These are phyloP conservation scores for Pseudogymnoascus sp. DNA, from an alignment of 2,329 filamentous ascomycete genomes.

Conservation along the genomic window DNA sequence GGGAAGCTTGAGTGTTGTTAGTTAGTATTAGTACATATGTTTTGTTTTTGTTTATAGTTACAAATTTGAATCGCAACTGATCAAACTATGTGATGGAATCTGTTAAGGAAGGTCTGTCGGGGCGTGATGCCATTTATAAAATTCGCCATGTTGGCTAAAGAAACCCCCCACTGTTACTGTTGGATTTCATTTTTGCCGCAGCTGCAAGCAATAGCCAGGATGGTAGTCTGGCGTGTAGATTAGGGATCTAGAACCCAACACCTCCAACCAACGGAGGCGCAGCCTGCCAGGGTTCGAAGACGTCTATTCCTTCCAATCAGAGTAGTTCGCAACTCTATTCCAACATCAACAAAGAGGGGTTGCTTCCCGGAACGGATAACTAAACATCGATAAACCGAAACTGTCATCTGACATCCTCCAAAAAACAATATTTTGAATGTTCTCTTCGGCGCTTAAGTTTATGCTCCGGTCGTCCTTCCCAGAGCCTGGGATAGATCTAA, in stretches of 20 bases:
- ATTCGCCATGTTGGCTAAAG: neutral
- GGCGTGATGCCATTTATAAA: neutral
- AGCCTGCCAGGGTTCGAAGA: neutral
- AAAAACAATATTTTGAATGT: neutral
- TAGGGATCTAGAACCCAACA: neutral
- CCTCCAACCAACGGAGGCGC: neutral
- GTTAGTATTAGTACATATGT: neutral
- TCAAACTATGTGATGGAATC: neutral
- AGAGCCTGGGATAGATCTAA: neutral
- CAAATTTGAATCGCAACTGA: neutral
- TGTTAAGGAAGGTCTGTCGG: neutral
- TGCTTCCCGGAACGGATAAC: neutral
- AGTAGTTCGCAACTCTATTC: neutral
- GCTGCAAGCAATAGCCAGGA: neutral
- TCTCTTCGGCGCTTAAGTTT: neutral
- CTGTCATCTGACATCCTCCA: too few species aligned
- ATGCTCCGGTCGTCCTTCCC: neutral
- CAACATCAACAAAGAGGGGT: neutral
- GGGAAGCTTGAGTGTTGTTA: conserved; percentile 3
- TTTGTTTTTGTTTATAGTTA: neutral
- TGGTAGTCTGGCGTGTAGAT: neutral
- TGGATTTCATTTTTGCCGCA: neutral
- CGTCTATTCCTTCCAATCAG: neutral
- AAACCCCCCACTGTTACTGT: neutral
- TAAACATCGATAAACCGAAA: neutral